These are phyloP conservation scores for Oropetium thomaeum DNA, from an alignment of 176 grass and related monocot species.

Conservation along the genomic window DNA sequence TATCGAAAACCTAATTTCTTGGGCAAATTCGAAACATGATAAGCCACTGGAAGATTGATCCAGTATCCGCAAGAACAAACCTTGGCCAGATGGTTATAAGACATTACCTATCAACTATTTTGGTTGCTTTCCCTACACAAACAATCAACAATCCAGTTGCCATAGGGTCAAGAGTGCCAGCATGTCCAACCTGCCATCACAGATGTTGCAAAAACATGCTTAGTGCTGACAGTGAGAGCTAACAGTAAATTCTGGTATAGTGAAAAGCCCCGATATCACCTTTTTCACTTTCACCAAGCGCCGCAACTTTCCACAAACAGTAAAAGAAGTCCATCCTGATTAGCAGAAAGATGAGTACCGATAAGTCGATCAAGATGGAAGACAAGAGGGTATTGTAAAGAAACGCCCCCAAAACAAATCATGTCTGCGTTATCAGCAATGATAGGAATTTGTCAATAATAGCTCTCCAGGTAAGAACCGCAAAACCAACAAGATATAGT, in stretches of 20 bases:
- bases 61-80: not conserved
- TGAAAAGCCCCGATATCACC: slow-evolving; percentile 33
- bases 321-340: slow-evolving; percentile 98
- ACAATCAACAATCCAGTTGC: slow-evolving; percentile 88
- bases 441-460: not conserved
- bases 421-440: not conserved
- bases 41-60: not conserved
- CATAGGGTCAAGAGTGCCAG: slow-evolving; percentile 95
- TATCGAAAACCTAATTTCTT: not conserved
- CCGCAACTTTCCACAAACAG: slow-evolving; percentile 93
- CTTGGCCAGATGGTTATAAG: not conserved
- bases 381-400: not conserved
- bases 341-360: slow-evolving; percentile 23
- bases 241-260: not conserved
- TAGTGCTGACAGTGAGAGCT: not conserved
- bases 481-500: not conserved
- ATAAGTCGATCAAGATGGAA: not conserved
- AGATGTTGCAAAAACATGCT: slow-evolving; percentile 11
- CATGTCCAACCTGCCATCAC: slow-evolving; percentile 74
- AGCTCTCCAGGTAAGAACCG: not conserved
- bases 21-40: not conserved
- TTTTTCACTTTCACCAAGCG: slow-evolving; percentile 93
- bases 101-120: slow-evolving; percentile 86
- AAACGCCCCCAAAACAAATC: not conserved
- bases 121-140: slow-evolving; percentile 98